phyloP scores from a whole-genome alignment of 2,329 filamentous ascomycete genomes.

The Myriosclerotinia curreyana region DNA sequence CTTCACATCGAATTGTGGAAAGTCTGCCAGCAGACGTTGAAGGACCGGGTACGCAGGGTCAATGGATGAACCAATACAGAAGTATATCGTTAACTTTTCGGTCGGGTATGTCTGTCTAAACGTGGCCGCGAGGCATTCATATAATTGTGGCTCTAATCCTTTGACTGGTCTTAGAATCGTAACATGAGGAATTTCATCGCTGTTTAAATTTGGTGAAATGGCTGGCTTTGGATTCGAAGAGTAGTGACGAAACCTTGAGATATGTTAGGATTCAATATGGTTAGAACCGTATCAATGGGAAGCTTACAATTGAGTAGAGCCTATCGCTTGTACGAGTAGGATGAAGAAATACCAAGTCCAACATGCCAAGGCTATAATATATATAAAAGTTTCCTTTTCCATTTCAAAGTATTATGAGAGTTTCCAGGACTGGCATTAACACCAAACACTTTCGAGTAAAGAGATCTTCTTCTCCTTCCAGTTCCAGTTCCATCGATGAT shows the following conservation, averaged over 20 bases:
- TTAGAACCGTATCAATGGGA: not conserved
- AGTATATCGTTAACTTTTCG: conserved; percentile 71
- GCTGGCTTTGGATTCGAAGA: conserved; percentile 49
- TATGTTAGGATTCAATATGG: not conserved
- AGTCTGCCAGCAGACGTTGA: conserved; percentile 67
- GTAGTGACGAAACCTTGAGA: conserved; percentile 52
- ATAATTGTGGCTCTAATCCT: conserved; percentile 83
- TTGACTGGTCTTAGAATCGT: conserved; percentile 93
- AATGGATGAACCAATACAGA: conserved; percentile 72
- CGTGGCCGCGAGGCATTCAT: conserved; percentile 85
- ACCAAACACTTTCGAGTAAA: not conserved
- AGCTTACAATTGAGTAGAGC: conserved; percentile 53
- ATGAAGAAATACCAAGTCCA: conserved; percentile 54
- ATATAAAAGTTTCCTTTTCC: conserved; percentile 30
- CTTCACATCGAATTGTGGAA: conserved; percentile 65
- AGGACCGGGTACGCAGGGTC: conserved; percentile 80
- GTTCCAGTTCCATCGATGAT: not conserved
- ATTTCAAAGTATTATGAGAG: not conserved
- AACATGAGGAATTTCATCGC: conserved; percentile 67
- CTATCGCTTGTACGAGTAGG: conserved; percentile 53
- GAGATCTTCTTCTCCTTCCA: not conserved
- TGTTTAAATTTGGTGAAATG: conserved; percentile 50
- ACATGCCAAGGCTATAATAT: conserved; percentile 46
- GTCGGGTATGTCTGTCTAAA: conserved; percentile 79
- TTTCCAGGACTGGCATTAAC: not conserved